Conservation (phyloP, 345 rosid genomes). For the Cardamine resedifolia region DNA sequence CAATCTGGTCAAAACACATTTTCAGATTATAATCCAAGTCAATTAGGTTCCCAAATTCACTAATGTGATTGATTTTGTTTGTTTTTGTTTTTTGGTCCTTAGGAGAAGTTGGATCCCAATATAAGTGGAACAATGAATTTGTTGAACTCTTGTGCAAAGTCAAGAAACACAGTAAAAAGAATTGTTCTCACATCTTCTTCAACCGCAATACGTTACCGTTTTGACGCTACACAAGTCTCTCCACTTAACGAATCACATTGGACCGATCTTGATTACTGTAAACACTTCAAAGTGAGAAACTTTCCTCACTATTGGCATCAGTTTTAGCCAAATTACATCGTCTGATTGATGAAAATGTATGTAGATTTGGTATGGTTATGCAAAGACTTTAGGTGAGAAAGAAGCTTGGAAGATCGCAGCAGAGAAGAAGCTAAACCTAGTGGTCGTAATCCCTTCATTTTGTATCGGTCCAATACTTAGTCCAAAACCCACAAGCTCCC, state of each 20-base stretch:
- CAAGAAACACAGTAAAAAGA: constrained; percentile 46
- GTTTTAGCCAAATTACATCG: neutral
- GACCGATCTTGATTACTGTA: constrained; percentile 77
- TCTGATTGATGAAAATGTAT: neutral
- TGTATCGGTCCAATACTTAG: constrained; percentile 70
- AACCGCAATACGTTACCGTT: constrained; percentile 59
- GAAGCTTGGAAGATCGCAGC: constrained; percentile 74
- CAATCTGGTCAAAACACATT: constrained; percentile 40
- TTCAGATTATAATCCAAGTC: neutral
- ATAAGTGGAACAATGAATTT: constrained; percentile 68
- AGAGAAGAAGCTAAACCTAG: constrained; percentile 61
- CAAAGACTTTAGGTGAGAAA: constrained; percentile 62
- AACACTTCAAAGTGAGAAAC: constrained; percentile 48
- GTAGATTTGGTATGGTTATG: constrained; percentile 75
- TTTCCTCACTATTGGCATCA: neutral
- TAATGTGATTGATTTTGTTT: neutral
- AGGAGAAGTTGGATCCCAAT: constrained; percentile 46
- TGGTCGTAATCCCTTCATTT: constrained; percentile 71
- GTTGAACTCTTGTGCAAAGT: constrained; percentile 54
- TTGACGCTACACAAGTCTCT: constrained; percentile 47
- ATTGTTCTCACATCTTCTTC: constrained; percentile 83
- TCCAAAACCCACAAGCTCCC: constrained; percentile 71
- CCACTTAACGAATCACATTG: constrained; percentile 80
- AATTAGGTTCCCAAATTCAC: too few relatives aligned
- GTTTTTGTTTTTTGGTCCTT: too few relatives aligned